Conservation (phyloP, 148 eudicot genomes). For the Limonium bicolor region DNA sequence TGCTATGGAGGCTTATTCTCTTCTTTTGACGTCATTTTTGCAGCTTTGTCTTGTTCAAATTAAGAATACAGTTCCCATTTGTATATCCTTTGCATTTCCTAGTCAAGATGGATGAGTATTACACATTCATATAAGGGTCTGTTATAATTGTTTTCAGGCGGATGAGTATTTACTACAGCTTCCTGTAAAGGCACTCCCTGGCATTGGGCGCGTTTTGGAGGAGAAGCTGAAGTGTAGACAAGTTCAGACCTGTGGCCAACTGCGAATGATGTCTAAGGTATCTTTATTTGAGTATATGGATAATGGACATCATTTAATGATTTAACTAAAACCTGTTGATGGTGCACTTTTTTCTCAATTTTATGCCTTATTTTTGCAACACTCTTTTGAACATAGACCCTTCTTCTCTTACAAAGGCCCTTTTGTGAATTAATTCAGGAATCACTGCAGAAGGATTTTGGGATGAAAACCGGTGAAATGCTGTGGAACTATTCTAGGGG, state of each 20-base stretch:
- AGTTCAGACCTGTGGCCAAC: constrained; percentile 71
- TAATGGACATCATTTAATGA: too few species aligned
- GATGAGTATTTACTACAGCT: constrained; percentile 52
- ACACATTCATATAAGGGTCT: not conserved
- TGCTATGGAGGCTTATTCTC: not conserved
- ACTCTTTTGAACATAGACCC: too few species aligned
- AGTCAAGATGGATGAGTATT: not conserved
- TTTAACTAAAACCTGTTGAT: too few species aligned
- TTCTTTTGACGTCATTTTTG: not conserved
- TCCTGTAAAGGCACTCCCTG: constrained; percentile 87
- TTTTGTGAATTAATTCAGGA: constrained; percentile 40
- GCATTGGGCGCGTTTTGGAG: constrained; percentile 82
- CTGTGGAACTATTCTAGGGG: constrained; percentile 88
- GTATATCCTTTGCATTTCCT: not conserved
- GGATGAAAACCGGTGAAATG: constrained; percentile 91
- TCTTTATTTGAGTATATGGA: constrained; percentile 3
- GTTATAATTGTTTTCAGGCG: constrained; percentile 33
- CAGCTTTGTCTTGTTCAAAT: not conserved
- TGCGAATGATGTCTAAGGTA: constrained; percentile 70
- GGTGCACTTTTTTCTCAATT: too few species aligned
- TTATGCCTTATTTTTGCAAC: too few species aligned
- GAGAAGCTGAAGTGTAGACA: constrained; percentile 59
- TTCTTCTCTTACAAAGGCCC: too few species aligned
- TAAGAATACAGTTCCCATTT: not conserved
- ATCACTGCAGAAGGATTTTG: constrained; percentile 72